These are phyloP conservation scores for Neurospora crassa DNA, from an alignment of 2,329 filamentous ascomycete species.

Conservation along the genomic window DNA sequence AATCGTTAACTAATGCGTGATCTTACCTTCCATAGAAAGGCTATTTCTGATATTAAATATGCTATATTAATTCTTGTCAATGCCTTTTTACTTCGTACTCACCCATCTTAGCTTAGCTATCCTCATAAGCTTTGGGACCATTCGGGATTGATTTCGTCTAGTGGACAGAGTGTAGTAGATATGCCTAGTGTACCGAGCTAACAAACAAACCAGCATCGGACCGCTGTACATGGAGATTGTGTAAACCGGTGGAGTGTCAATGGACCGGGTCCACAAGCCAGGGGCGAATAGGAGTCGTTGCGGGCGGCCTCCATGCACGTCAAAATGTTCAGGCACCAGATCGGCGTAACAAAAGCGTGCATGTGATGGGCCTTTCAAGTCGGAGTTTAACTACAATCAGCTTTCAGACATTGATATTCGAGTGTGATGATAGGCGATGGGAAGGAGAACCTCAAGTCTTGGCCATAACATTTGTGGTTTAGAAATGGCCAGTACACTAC, in stretches of 20 bases:
- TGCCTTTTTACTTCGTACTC: too few relatives aligned
- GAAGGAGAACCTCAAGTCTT: not conserved
- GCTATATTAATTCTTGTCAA: too few relatives aligned
- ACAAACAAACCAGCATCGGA: too few relatives aligned
- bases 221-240: not conserved
- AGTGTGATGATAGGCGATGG: not conserved
- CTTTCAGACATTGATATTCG: not conserved
- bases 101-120: too few relatives aligned
- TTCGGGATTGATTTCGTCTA: too few relatives aligned
- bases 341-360: not conserved
- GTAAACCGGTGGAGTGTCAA: not conserved
- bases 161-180: too few relatives aligned
- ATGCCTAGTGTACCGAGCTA: too few relatives aligned
- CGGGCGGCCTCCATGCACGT: not conserved
- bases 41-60: too few relatives aligned
- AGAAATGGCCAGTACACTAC: not conserved
- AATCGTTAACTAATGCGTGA: too few relatives aligned
- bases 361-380: not conserved
- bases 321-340: not conserved
- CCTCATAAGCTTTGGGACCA: too few relatives aligned
- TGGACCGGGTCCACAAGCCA: not conserved
- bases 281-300: not conserved
- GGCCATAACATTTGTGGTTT: not conserved
- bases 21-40: too few relatives aligned
- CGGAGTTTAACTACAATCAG: not conserved